A percentile compares a stretch with the other conserved stretches of the same genome.
phyloP scores from a whole-genome alignment of 192 early-diverging fungal species.

The Pilaira anomala region DNA sequence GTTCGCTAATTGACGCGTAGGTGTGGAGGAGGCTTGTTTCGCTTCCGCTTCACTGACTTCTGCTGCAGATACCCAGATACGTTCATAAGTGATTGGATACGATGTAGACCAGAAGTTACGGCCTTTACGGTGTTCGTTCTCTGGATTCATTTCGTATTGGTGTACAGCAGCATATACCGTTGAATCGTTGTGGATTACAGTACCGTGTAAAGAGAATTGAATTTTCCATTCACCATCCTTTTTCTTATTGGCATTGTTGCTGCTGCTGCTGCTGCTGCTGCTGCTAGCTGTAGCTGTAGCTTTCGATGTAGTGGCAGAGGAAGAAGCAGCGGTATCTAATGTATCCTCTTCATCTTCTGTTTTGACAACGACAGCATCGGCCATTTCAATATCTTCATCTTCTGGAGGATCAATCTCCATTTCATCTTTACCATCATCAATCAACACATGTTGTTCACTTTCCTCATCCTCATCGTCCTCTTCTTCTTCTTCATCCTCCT shows the following conservation, averaged over 20 bases:
- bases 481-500: neutral
- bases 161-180: conserved; percentile 73
- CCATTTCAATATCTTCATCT: neutral
- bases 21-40: neutral
- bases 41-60: conserved; percentile 14
- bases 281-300: neutral
- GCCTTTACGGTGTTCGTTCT: neutral
- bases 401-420: conserved; percentile 5
- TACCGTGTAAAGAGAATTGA: conserved; percentile 54
- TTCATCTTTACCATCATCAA: conserved; percentile 6
- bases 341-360: conserved; percentile 6
- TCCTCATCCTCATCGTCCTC: neutral
- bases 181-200: conserved; percentile 43
- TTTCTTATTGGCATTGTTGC: conserved; percentile 21
- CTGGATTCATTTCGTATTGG: conserved; percentile 40
- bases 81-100: conserved; percentile 56
- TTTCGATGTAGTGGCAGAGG: neutral
- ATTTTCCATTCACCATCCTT: conserved; percentile 48
- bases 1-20: conserved; percentile 1
- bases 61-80: conserved; percentile 20
- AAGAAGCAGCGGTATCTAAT: neutral
- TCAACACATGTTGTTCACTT: neutral
- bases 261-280: neutral
- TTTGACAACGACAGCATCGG: conserved; percentile 26
- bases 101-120: conserved; percentile 57